Base-by-base conservation (phyloP, 495 filamentous ascomycete genomes). In the Eremomyces bilateralis region DNA sequence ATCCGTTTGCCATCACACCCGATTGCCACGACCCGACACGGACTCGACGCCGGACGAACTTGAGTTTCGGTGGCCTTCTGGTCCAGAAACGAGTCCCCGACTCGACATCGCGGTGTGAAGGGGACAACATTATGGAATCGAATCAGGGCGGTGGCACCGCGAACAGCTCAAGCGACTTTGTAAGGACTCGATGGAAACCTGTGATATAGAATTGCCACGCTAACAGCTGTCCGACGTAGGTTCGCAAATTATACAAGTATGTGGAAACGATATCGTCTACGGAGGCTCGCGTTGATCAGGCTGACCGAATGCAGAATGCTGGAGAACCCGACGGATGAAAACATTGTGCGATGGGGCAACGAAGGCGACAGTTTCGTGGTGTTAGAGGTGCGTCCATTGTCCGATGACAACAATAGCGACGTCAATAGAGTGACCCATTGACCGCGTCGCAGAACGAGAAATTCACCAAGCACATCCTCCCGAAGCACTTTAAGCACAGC, bases 211-310 rank as follows among this genome's bases (percentile, higher is more conserved):
- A 30, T 32, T 46, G 41, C 42, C 35, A 15, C 35, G 10, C 10
- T 32, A 16, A 32, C 30, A 15, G 15, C 25, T 40, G 4, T 31
- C 13, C 11, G 50, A 33, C 35, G 17, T 53, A 97, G 88, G 88
- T 97, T 49, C 81, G 85, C 62, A 97, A 97, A 58, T 61, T 97
- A 46, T 95, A 93, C 65, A 94, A 93, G 88, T 97, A 61, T n/a
- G n/a, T n/a, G n/a, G n/a, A n/a, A n/a, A n/a, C n/a, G n/a, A n/a
- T n/a, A n/a, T n/a, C n/a, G n/a, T n/a, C n/a, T n/a, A n/a, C n/a
- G n/a, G n/a, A n/a, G n/a, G n/a, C n/a, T n/a, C n/a, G n/a, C n/a
- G n/a, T n/a, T n/a, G n/a, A n/a, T n/a, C n/a, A n/a, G n/a, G n/a
- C n/a, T n/a, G n/a, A n/a, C n/a, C 39, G 18, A 29, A 36, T 36